Base-by-base conservation (phyloP, 768 basidiomycete species). In the Lentinula lateritia region DNA sequence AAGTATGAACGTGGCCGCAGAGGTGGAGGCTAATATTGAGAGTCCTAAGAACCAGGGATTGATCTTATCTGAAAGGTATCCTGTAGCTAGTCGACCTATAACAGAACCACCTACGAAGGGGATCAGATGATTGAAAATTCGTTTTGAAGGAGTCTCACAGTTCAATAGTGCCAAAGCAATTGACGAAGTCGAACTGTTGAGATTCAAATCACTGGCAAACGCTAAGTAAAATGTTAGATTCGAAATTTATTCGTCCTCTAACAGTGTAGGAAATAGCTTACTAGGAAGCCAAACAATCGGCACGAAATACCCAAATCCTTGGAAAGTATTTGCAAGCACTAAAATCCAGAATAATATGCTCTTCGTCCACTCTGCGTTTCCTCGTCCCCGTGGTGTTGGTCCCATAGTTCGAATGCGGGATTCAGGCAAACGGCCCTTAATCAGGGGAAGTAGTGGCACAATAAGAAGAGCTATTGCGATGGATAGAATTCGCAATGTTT, bases 221-320 rank as follows among this genome's bases (percentile, higher is more conserved):
- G 67, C 70, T 71, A 53, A 3, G 7, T 15, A 23, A 12, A 28
- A 28, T 28, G 3, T 52, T 35, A 13, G 16, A n/a, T 18, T 34
- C 6, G 10, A 18, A 16, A 34, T 16, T 6, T 16, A 13, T 42
- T 6, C 23, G 12, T 35, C 12, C n/a, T 23, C 12, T 15, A 15
- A 15, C 9, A 32, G 13, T 18, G 13, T 38, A 23, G 28, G 16
- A 3, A 20, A 18, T 35, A n/a, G 60, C 67, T 35, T 46, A 71
- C 70, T 70, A 13, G 70, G 69, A 15, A 71, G 61, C 70, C 70
- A 71, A 28, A 68, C 61, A 53, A 71, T 46, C 8, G 70, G 70
- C 20, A 71, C 66, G 52, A 70, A 71, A 53, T 71, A 70, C 45
- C 62, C 70, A 56, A 70, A 68, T 1, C 67, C 70, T 55, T 71